Conservation (phyloP, 2,329 filamentous ascomycete genomes). For the Colletotrichum neosansevieriae region DNA sequence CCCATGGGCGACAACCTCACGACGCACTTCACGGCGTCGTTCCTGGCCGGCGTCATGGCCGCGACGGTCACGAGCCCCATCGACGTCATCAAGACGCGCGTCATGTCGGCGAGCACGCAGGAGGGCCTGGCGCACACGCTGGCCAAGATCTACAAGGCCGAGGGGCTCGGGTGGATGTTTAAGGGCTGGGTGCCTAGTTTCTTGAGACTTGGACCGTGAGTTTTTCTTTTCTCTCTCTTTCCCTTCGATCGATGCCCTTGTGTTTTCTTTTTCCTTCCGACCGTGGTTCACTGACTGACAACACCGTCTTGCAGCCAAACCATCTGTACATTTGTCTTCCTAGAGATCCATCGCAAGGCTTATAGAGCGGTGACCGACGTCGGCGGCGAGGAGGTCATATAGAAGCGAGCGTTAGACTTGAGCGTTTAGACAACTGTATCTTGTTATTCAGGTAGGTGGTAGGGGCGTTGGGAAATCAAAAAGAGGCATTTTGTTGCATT, state of each 20-base stretch:
- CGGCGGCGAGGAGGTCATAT: slow-evolving; percentile 46
- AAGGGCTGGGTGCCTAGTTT: slow-evolving; percentile 89
- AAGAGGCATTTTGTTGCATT: slow-evolving; percentile 36
- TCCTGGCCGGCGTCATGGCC: slow-evolving; percentile 84
- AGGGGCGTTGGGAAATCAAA: slow-evolving; percentile 28
- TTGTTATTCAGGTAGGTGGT: slow-evolving; percentile 7
- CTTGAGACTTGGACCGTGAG: slow-evolving; percentile 72
- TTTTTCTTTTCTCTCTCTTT: slow-evolving; percentile 41
- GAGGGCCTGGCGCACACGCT: slow-evolving; percentile 71
- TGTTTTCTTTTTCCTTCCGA: background rate
- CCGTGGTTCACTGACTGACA: background rate
- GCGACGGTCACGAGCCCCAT: slow-evolving; percentile 88
- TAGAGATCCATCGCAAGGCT: slow-evolving; percentile 87
- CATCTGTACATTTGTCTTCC: slow-evolving; percentile 86
- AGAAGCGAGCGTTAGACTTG: slow-evolving; percentile 13
- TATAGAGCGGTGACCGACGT: slow-evolving; percentile 70
- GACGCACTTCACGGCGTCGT: slow-evolving; percentile 82
- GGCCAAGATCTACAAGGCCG: slow-evolving; percentile 74
- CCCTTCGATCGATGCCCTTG: background rate
- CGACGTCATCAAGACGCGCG: slow-evolving; percentile 89
- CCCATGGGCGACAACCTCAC: slow-evolving; percentile 76
- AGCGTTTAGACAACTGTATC: slow-evolving; percentile 30
- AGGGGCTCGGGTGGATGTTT: slow-evolving; percentile 87
- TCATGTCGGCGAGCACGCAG: slow-evolving; percentile 76
- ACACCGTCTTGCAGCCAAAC: slow-evolving; percentile 70